Evolutionary conservation across 1,284 basidiomycete genomes (phyloP), one percentile per base, ranked within the genome.

Genomic region (Leccinum brunneo-olivaceum): DNA sequence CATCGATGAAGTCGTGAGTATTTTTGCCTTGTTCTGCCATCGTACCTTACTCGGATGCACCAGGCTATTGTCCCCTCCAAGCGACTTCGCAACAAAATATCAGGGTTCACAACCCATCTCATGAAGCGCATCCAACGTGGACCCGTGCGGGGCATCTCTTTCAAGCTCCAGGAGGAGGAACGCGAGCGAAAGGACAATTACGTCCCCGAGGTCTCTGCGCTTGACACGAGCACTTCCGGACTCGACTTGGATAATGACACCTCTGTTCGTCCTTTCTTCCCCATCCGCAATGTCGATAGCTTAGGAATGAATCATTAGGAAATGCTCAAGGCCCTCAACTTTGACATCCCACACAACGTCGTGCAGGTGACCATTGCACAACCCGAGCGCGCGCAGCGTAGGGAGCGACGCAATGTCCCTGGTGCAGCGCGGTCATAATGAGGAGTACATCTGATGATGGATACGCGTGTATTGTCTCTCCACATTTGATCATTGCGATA

Each of bases 81-180:
- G 77, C 91, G 95, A 62, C 84, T 99, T 57, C 86, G 96, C 67
- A 99, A 99, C 90, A 99, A 98, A 82, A 91, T 99, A 62, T 88
- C 95, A 24, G 95, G 95, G 46, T 99, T 98, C 84, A 98, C 96
- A 56, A 99, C 95, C 62, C 96, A 99, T 70, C 78, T 99, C 68
- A 99, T 99, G 96, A 98, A 94, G 81, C 92, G 96, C 65, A 99
- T 99, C 65, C 92, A 97, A 72, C 86, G 86, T 56, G 95, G 95
- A n/a, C 96, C 96, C 61, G 96, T 99, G 54, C 92, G 94, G 61
- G 96, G 96, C 64, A 98, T 99, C 71, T 98, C 94, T 54, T 99
- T 98, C 92, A 97, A 97, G 76, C 88, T 99, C 57, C 96, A 99
- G 71, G 96, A 98, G 69, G 96, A 99, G 74, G 96, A 99, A 77